These are phyloP conservation scores for Solanum appendiculatum DNA, from an alignment of 257 asterid species.

Conservation along the genomic window DNA sequence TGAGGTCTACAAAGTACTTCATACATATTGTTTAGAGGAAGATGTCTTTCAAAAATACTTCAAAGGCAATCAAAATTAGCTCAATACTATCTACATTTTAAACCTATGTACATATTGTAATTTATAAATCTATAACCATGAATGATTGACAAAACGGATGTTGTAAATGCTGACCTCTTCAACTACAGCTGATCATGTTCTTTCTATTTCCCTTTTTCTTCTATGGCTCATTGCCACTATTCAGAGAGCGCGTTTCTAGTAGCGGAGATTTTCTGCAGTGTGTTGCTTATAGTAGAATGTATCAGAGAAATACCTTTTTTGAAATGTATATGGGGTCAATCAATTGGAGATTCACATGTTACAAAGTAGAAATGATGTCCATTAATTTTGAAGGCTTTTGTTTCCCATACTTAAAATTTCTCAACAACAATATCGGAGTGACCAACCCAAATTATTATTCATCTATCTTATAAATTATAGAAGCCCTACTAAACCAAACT, in stretches of 20 bases:
- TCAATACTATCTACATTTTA: neutral
- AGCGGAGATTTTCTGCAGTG: neutral
- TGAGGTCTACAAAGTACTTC: constrained; percentile 51
- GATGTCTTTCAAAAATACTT: constrained; percentile 52
- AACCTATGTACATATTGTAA: neutral
- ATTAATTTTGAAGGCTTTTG: neutral
- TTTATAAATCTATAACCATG: neutral
- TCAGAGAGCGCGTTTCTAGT: neutral
- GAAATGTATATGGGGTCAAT: neutral
- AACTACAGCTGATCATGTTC: neutral
- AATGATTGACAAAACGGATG: neutral
- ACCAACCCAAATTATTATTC: neutral
- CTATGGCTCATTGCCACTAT: neutral
- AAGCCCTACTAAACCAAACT: neutral
- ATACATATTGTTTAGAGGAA: constrained; percentile 45
- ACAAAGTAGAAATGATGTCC: neutral
- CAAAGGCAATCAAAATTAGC: constrained; percentile 20
- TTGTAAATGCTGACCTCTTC: neutral
- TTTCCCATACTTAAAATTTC: neutral
- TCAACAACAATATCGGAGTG: neutral
- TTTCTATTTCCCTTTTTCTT: neutral
- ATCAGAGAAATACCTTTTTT: neutral
- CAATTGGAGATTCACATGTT: neutral
- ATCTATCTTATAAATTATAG: neutral
- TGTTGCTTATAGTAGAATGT: neutral